A percentile compares a stretch with the other conserved stretches of the same genome.
phyloP scores from a whole-genome alignment of 371 early-diverging fungal species.

The Zopfochytrium polystomum region DNA sequence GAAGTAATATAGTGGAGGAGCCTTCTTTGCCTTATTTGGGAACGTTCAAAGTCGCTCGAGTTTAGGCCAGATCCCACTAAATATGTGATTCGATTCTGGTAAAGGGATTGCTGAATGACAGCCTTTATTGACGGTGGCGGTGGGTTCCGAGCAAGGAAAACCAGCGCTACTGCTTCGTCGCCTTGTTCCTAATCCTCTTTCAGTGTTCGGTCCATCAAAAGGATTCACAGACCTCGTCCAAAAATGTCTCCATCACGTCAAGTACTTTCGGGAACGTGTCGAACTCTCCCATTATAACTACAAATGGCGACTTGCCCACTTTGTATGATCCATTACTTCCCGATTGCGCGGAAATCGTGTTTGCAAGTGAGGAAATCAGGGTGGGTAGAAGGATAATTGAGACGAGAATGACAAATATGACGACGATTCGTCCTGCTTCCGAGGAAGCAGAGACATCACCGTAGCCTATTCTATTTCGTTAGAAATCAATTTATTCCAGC shows the following conservation, averaged over 20 bases:
- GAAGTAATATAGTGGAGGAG: neutral
- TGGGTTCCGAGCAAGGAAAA: slow-evolving; percentile 55
- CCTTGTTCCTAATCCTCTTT: too few relatives aligned
- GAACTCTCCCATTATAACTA: slow-evolving; percentile 61
- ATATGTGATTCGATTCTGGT: slow-evolving; percentile 34
- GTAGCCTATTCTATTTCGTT: too few relatives aligned
- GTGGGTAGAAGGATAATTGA: slow-evolving; percentile 63
- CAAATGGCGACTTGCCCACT: slow-evolving; percentile 52
- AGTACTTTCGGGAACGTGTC: slow-evolving; percentile 51
- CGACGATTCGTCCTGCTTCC: slow-evolving; percentile 57
- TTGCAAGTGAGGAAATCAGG: slow-evolving; percentile 51
- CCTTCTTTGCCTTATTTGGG: slow-evolving; percentile 28
- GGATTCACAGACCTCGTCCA: slow-evolving; percentile 50
- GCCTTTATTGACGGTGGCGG: slow-evolving; percentile 53
- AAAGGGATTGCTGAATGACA: slow-evolving; percentile 23
- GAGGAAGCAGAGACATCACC: slow-evolving; percentile 73
- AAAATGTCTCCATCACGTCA: slow-evolving; percentile 60
- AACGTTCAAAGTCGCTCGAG: slow-evolving; percentile 44
- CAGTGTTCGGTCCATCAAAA: too few relatives aligned
- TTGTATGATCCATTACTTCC: slow-evolving; percentile 39
- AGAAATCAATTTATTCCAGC: too few relatives aligned
- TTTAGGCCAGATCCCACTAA: slow-evolving; percentile 53
- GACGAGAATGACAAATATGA: slow-evolving; percentile 66
- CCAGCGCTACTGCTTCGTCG: slow-evolving; percentile 42
- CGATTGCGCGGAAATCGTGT: slow-evolving; percentile 46